Conservation (phyloP, 2,329 filamentous ascomycete species). For the Xylariaceae sp. region DNA sequence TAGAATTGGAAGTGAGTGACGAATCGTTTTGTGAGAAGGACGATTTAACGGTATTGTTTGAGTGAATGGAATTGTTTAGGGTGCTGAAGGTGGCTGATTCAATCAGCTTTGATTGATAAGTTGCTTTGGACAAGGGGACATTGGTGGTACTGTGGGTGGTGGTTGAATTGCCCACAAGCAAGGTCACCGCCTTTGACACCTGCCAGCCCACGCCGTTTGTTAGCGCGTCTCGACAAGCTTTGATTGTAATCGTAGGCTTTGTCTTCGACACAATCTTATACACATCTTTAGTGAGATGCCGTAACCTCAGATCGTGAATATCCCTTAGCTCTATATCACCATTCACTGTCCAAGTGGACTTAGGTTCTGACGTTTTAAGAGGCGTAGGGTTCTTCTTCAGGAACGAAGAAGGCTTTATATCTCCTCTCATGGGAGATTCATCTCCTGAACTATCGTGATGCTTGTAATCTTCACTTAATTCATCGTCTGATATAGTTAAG, state of each 20-base stretch:
- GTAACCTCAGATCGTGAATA: slow-evolving; percentile 41
- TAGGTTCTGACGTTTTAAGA: slow-evolving; percentile 20
- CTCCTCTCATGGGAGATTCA: slow-evolving; percentile 40
- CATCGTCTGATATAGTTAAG: slow-evolving; percentile 43
- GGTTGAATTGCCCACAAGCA: slow-evolving; percentile 24
- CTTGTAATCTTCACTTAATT: slow-evolving; percentile 43
- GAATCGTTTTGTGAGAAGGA: slow-evolving; percentile 25
- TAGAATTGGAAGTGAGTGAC: slow-evolving; percentile 21
- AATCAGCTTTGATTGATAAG: slow-evolving; percentile 15
- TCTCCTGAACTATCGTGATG: slow-evolving; percentile 43
- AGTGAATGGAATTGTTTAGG: slow-evolving; percentile 5
- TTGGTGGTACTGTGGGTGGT: neutral
- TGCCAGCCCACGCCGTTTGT: slow-evolving; percentile 37
- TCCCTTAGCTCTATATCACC: slow-evolving; percentile 38
- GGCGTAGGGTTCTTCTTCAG: slow-evolving; percentile 32
- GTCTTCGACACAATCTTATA: slow-evolving; percentile 39
- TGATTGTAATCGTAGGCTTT: slow-evolving; percentile 36
- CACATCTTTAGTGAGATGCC: slow-evolving; percentile 41
- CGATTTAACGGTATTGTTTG: slow-evolving; percentile 9
- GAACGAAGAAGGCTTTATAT: slow-evolving; percentile 44
- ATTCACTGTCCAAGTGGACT: slow-evolving; percentile 23
- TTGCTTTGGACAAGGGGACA: slow-evolving; percentile 3
- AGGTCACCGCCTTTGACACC: slow-evolving; percentile 37
- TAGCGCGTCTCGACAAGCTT: slow-evolving; percentile 41
- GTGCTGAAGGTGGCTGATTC: slow-evolving; percentile 12